Base-by-base conservation (phyloP, 768 basidiomycete species). In the Pleurotus pulmonarius region DNA sequence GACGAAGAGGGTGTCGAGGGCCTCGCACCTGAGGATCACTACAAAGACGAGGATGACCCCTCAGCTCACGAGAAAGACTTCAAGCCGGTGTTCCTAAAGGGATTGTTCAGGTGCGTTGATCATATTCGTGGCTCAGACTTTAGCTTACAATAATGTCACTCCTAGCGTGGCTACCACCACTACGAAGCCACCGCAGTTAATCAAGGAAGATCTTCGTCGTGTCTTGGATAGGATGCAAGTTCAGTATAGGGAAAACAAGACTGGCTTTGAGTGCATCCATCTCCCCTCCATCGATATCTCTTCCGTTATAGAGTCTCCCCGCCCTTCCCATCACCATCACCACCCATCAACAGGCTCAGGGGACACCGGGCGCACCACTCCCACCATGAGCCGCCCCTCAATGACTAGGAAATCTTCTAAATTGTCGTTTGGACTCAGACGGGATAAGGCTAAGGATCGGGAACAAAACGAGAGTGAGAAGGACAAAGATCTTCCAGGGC, bases 221-320 rank as follows among this genome's bases (percentile, higher is more conserved):
- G 95, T 97, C 1, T 80, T 98, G 39, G 92, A 95, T 64, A 83
- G 95, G 46, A 93, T 98, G 85, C 94, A 95, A 60, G 90, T 99
- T 29, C 92, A 94, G 69, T 94, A 97, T 67, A 83, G 93, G 40
- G 90, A 94, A 69, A 93, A 83, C 62, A 91, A 87, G 72, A 78
- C 85, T 56, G 97, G 96, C 2, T 98, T 93, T 68, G 96, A 99
- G 69, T 99, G 97, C 73, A 90, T 96, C 20, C 94, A 99, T 68
- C 71, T 91, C 26, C 96, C 96, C 0, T 94, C 92, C 25, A 98
- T 98, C 69, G 94, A 97, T 66, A 72, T 98, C 8, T 79, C 88
- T 3, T 88, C 92, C 12, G 78, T 96, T 11, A 80, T 83, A 8
- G 60, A 62, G 8, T 60, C 67, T 3, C 56, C 54, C 45, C 62